Evolutionary conservation across 169 alveolate genomes (phyloP), one percentile per base, ranked within the genome.

Genomic region (Plasmodium vivax): DNA sequence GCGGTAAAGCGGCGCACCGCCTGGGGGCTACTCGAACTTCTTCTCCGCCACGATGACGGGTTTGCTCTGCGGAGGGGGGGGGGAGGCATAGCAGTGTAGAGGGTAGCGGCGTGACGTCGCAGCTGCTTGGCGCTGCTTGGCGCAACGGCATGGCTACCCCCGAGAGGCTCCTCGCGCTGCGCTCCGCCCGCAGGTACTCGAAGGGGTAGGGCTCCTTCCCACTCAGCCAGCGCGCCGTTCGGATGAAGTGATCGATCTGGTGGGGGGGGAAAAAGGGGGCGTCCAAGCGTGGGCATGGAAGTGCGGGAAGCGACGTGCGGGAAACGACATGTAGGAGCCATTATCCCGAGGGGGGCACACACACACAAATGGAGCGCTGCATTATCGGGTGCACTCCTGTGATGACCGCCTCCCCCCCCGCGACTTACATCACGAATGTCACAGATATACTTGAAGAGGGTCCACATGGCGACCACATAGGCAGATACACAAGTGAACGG

Each of bases 381-480:
- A 14, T 51, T 6, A 2, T 51, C 62, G 8, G 23, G 7, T n/a
- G 14, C 6, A 14, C 23, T 14, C 23, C 23, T 51, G 62, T 51
- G 62, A 3, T 14, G 62, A 51, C 8, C 62, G 62, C 7, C 3
- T 51, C 23, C 30, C 14, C n/a, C 16, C 62, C 23, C 19, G 2
- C 7, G 32, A 1, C 85, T 87, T 71, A 87, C 93, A 75, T 87
- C 93, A 32, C 68, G 38, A 27, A 87, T 30, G 38, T 79, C 93
- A 56, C 93, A 87, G 47, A 87, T 87, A 54, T 87, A 87, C 45
- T 87, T 87, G 73, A 87, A 87, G 36, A 87, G 10, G 32, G 80
- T 87, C 93, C 93, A 87, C 93, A 87, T 74, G 16, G 81, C 36
- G 16, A 41, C 56, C 7, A 87, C 32, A 27, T 87, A 87, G 34